Conservation (phyloP, 176 grass and related monocot species). For the Luzula sylvatica region DNA sequence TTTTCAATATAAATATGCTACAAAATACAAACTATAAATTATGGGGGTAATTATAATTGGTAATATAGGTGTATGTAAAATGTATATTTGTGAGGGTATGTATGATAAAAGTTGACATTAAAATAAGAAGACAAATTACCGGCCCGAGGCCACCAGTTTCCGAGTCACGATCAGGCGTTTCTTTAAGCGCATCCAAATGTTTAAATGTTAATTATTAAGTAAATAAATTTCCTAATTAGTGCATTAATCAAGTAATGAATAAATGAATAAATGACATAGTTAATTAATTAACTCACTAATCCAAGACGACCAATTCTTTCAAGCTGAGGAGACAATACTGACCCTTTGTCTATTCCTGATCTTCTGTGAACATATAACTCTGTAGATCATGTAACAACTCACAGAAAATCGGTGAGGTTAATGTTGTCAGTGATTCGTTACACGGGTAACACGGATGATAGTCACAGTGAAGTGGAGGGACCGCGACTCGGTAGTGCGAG, state of each 20-base stretch:
- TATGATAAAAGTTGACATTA: not conserved
- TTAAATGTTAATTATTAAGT: too few species aligned
- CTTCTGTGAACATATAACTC: too few species aligned
- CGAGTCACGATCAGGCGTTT: constrained; percentile 8
- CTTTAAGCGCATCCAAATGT: constrained; percentile 16
- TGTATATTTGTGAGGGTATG: not conserved
- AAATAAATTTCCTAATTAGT: not conserved
- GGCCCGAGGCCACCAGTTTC: not conserved
- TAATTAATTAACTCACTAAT: too few species aligned
- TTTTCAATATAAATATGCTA: not conserved
- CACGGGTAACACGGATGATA: too few species aligned
- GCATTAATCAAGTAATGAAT: not conserved
- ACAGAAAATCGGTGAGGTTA: too few species aligned
- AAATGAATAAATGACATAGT: not conserved
- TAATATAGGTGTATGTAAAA: too few species aligned
- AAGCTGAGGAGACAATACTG: not conserved
- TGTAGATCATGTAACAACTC: too few species aligned
- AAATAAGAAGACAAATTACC: not conserved
- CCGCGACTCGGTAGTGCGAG: constrained; percentile 21
- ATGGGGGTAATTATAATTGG: too few species aligned
- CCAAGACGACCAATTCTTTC: not conserved
- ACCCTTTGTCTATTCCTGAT: not conserved
- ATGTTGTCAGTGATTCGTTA: too few species aligned
- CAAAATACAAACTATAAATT: too few species aligned
- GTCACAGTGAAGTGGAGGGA: not conserved